Evolutionary conservation across 2,329 filamentous ascomycete genomes (phyloP), one percentile per base, ranked within the genome.

Genomic region (Penicillium sp.): DNA sequence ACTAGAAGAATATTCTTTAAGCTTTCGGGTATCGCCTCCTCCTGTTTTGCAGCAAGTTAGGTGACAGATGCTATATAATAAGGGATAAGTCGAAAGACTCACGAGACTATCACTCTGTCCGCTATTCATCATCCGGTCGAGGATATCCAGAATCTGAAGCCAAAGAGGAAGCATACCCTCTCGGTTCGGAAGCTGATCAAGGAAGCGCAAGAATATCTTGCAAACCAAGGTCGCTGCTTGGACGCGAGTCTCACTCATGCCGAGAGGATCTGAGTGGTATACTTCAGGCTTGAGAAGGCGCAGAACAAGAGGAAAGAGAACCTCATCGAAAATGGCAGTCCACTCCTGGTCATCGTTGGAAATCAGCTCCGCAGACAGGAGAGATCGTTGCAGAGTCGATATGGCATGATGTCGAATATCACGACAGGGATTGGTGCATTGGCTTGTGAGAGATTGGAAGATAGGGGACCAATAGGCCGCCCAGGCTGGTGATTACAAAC

Each of bases 401-500:
- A 97, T 87, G 1, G 93, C 88, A 58, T 94, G 79, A 56, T 94
- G 86, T 3, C 93, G 83, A 43, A 98, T 87, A 56, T 96, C 90
- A 39, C 91, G 85, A 59, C 89, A 96, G 1, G 90, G 89, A 61
- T 97, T 98, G 38, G 87, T 87, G 67, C 90, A 96, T 68, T 98
- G 93, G 4, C 81, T 81, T 3, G 86, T 93, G 13, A 98, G 72
- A 4, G 88, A 86, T 53, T 88, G 81, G 67, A 98, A 93, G 17
- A 98, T 89, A 2, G 91, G 93, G 10, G 90, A 83, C 93, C 93
- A 98, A 64, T 98, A 98, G 7, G 93, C 88, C 35, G 88, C 89
- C 93, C 93, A 98, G 10, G 93, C 93, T 86, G 48, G 7, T 23
- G 25, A 23, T 30, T 16, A 15, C 7, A 28, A 39, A 19, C 3